Conservation (phyloP, 768 basidiomycete genomes). For the Neoboletus brunneissimus region DNA sequence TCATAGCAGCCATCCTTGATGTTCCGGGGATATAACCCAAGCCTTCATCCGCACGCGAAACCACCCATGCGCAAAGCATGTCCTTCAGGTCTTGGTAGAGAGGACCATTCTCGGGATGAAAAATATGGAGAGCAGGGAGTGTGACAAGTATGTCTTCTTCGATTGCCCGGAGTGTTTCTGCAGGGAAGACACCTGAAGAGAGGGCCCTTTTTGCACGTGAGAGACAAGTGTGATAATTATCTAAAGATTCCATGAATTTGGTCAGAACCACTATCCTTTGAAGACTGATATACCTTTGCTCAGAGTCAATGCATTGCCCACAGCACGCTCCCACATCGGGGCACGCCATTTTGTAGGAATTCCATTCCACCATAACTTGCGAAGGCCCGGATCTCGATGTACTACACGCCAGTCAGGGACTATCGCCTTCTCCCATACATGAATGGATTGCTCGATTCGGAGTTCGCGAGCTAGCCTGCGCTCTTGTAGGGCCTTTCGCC, state of each 20-base stretch:
- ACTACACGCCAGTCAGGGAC: slow-evolving; percentile 82
- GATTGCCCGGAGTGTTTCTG: slow-evolving; percentile 56
- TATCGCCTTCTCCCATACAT: slow-evolving; percentile 76
- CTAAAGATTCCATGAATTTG: slow-evolving; percentile 27
- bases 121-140: slow-evolving; percentile 76
- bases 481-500: slow-evolving; percentile 58
- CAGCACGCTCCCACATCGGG: slow-evolving; percentile 79
- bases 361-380: slow-evolving; percentile 84
- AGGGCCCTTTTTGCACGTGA: slow-evolving; percentile 73
- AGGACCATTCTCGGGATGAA: slow-evolving; percentile 72
- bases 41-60: slow-evolving; percentile 79
- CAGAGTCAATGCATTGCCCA: slow-evolving; percentile 78
- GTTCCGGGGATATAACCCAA: slow-evolving; percentile 69
- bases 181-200: slow-evolving; percentile 62
- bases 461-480: slow-evolving; percentile 62
- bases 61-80: slow-evolving; percentile 84
- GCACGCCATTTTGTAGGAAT: slow-evolving; percentile 82
- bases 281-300: slow-evolving; percentile 59
- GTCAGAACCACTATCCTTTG: slow-evolving; percentile 3
- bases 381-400: slow-evolving; percentile 57
- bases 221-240: slow-evolving; percentile 68
- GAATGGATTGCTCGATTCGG: slow-evolving; percentile 65
- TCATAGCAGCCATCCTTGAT: slow-evolving; percentile 80
- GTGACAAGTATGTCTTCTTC: slow-evolving; percentile 75
- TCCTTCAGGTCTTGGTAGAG: slow-evolving; percentile 81